These are phyloP conservation scores for Boletus sp. DNA, from an alignment of 768 basidiomycete genomes.

Conservation along the genomic window DNA sequence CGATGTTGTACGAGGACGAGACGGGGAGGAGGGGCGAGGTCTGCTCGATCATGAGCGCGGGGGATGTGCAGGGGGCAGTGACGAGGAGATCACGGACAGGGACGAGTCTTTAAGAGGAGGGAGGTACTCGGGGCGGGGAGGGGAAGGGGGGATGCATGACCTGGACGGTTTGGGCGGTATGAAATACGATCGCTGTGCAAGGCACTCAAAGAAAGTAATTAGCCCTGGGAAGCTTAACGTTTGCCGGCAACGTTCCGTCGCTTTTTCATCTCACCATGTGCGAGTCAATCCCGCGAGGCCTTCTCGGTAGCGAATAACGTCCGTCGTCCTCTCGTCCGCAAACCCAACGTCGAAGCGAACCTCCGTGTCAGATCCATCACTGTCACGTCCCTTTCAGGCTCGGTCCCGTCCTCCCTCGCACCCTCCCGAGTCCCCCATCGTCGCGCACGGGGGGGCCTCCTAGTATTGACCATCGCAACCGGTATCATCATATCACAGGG, in stretches of 20 bases:
- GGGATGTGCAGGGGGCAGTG: too few relatives aligned
- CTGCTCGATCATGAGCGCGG: constrained; percentile 55
- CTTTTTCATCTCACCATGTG: constrained; percentile 30
- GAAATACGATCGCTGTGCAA: constrained; percentile 36
- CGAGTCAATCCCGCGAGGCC: constrained; percentile 31
- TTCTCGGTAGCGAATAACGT: constrained; percentile 39
- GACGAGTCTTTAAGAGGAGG: constrained; percentile 22
- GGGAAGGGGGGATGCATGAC: constrained; percentile 13
- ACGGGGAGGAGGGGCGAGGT: constrained; percentile 39
- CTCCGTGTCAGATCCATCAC: constrained; percentile 9
- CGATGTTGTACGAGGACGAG: constrained; percentile 57
- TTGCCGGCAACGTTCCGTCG: constrained; percentile 33
- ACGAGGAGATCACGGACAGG: not conserved
- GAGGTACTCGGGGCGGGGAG: not conserved
- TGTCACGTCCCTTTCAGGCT: not conserved
- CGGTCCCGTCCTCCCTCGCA: constrained; percentile 14
- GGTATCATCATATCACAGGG: constrained; percentile 7
- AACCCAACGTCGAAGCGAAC: constrained; percentile 23
- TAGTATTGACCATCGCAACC: constrained; percentile 19
- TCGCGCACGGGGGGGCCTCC: not conserved
- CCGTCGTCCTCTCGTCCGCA: constrained; percentile 9
- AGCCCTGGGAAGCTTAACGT: constrained; percentile 35
- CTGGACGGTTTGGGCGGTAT: constrained; percentile 12
- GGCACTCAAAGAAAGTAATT: constrained; percentile 33
- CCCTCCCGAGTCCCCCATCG: not conserved